Percentiles rank a stretch among this genome's conserved stretches.
phyloP scores from a whole-genome alignment of 2,329 filamentous ascomycete genomes.

The Aspergillus flavus region DNA sequence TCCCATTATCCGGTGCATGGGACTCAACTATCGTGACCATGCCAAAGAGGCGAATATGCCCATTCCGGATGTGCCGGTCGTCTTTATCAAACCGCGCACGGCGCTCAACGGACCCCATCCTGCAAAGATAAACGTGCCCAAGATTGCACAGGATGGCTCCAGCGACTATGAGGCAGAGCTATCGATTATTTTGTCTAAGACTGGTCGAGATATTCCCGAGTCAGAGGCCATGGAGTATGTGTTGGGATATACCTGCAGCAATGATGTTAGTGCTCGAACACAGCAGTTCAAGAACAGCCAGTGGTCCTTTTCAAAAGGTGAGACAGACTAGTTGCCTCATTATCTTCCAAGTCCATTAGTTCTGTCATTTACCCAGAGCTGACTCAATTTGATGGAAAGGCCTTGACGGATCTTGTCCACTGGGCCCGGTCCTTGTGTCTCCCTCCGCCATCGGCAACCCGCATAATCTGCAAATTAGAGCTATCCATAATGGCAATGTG shows the following conservation, averaged over 20 bases:
- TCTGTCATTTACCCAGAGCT: too few relatives aligned
- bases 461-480: not conserved
- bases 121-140: constrained; percentile 31
- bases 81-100: constrained; percentile 43
- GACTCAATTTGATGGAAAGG: too few relatives aligned
- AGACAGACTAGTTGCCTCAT: constrained; percentile 4
- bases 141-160: constrained; percentile 33
- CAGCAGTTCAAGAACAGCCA: constrained; percentile 44
- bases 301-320: constrained; percentile 41
- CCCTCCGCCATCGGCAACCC: too few relatives aligned
- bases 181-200: constrained; percentile 39
- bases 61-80: constrained; percentile 36
- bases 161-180: constrained; percentile 42
- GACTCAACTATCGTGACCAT: constrained; percentile 51
- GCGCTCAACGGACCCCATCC: constrained; percentile 31
- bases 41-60: constrained; percentile 42
- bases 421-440: too few relatives aligned
- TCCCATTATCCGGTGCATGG: constrained; percentile 49
- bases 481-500: too few relatives aligned
- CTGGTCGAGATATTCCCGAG: constrained; percentile 24
- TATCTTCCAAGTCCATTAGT: not conserved
- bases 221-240: constrained; percentile 43
- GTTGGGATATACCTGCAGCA: constrained; percentile 43
- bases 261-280: constrained; percentile 43
- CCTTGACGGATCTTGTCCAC: too few relatives aligned